A percentile compares a stretch with the other conserved stretches of the same genome.
Evolutionary conservation across 257 asterid species (phyloP).

Genomic region (Linderniella brevidens): DNA sequence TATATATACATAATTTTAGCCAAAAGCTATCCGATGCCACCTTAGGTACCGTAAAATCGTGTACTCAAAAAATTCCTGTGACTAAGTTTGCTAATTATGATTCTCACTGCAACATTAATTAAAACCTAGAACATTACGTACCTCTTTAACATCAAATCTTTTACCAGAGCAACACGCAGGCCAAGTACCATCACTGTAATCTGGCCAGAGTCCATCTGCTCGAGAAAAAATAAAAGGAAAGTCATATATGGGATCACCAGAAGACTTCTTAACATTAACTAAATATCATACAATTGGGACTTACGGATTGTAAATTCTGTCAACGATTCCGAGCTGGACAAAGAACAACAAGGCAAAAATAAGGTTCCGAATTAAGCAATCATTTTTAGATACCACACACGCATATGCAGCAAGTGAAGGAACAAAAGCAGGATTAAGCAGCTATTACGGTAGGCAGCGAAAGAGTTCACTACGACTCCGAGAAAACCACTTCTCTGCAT

Average conservation of each 20-base stretch:
- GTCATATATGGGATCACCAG: not conserved
- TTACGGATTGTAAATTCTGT: conserved; percentile 7
- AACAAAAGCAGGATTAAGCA: no score
- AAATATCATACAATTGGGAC: not conserved
- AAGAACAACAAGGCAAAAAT: not conserved
- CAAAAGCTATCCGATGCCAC: no score
- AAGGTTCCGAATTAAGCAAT: no score
- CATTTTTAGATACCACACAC: no score
- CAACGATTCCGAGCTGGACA: not conserved
- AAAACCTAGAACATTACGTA: conserved; percentile 11
- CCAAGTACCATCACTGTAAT: conserved; percentile 87
- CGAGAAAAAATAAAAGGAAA: not conserved
- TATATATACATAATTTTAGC: no score
- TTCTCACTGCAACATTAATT: not conserved
- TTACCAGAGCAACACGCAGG: conserved; percentile 74
- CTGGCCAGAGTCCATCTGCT: conserved; percentile 94
- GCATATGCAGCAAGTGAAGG: no score
- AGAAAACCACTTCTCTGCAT: no score
- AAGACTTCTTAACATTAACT: no score
- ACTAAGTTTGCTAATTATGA: not conserved
- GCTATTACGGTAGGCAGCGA: no score
- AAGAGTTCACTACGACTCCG: no score
- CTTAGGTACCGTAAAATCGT: no score
- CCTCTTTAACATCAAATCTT: conserved; percentile 54
- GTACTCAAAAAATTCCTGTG: not conserved